Evolutionary conservation across 768 basidiomycete species (phyloP), one percentile per base, ranked within the genome.

Genomic region (Rhizopogon vesiculosus): DNA sequence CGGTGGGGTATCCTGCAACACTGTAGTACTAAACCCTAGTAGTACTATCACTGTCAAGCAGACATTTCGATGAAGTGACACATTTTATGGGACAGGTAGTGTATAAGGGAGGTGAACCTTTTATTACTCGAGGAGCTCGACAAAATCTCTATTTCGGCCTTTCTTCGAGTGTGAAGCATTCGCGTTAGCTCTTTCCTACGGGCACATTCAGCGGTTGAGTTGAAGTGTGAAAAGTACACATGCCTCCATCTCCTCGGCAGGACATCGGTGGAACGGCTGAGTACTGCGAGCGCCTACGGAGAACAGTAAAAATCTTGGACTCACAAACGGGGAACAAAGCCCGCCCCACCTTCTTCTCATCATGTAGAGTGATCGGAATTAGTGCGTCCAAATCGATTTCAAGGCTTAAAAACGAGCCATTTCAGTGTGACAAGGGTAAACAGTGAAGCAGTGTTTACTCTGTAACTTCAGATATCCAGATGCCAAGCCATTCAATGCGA

Each of bases 141-240:
- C 59, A 91, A 65, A 42, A 90, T 77, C 66, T 98, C 92, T 45
- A 95, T 95, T 70, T 98, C 96, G 3, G 95, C 95, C 70, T 98
- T 98, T 44, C 86, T 83, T n/a, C 90, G 82, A 5, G 72, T 76
- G 64, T 89, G 85, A 38, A 98, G 69, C 81, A 97, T 91, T 60
- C 83, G 76, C 67, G 78, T 77, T 3, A 98, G 81, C 64, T 96
- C 93, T 60, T 83, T 85, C 71, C 93, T 95, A 66, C 7, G 42
- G 25, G 35, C 9, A 7, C 25, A 5, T 19, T 45, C 42, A 45
- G 39, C 50, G 53, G 53, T 50, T 42, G 38, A 49, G 53, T 59
- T 31, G 35, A 15, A 40, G 1, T 22, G 10, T 22, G 10, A 25
- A 28, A 42, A 18, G 50, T 43, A 13, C 19, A 51, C 76, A 56